Percentiles rank a stretch among this genome's conserved stretches.
These are phyloP conservation scores for Pseudogymnoascus sp. DNA, from an alignment of 2,329 filamentous ascomycete species.

Conservation along the genomic window DNA sequence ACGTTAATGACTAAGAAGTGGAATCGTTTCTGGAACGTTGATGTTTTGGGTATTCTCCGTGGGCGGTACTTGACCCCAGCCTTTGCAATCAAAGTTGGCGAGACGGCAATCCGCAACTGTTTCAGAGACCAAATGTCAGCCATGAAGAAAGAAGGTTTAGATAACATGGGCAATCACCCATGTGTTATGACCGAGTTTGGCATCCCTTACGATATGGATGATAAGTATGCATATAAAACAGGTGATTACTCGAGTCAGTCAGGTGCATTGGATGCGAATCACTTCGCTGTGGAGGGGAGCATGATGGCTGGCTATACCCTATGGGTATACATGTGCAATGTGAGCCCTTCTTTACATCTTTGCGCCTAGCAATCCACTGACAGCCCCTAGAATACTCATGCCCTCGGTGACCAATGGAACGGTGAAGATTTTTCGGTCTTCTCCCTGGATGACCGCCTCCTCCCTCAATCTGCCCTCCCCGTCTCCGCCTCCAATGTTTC, in stretches of 20 bases:
- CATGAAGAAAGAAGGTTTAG: conserved; percentile 77
- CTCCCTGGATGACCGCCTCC: conserved; percentile 68
- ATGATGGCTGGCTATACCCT: conserved; percentile 77
- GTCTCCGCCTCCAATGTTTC: conserved; percentile 37
- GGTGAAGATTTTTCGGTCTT: conserved; percentile 92
- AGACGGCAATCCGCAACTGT: conserved; percentile 89
- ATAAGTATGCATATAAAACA: conserved; percentile 89
- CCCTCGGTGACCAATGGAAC: conserved; percentile 92
- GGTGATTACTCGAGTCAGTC: conserved; percentile 92
- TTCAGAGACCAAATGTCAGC: conserved; percentile 79
- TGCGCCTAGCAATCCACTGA: conserved; percentile 16
- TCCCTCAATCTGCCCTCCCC: conserved; percentile 45
- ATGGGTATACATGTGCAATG: conserved; percentile 75
- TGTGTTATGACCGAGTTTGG: conserved; percentile 91
- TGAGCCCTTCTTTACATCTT: conserved; percentile 32
- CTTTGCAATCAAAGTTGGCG: conserved; percentile 86
- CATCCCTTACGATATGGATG: conserved; percentile 98
- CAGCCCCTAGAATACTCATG: conserved; percentile 63
- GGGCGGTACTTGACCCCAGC: conserved; percentile 83
- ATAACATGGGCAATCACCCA: conserved; percentile 81
- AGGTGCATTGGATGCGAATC: conserved; percentile 89
- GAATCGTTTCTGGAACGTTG: conserved; percentile 96
- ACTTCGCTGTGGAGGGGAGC: conserved; percentile 82
- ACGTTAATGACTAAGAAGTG: conserved; percentile 97
- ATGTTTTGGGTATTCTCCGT: conserved; percentile 84